phyloP scores from a whole-genome alignment of 495 filamentous ascomycete species.

The Emericellopsis terricola region DNA sequence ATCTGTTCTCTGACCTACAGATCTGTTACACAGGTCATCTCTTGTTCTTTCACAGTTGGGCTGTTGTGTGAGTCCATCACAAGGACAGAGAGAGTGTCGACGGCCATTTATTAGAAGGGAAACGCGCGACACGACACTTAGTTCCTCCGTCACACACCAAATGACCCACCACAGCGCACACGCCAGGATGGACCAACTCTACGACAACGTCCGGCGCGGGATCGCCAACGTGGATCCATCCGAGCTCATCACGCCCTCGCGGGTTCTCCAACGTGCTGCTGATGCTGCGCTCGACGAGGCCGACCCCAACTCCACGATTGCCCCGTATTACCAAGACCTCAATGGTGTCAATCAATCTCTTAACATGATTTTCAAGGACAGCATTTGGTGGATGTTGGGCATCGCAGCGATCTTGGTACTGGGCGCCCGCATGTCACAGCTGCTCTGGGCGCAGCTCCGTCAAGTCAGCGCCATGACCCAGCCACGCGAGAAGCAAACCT shows the following conservation, averaged over 20 bases:
- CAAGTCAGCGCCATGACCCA: slow-evolving; percentile 29
- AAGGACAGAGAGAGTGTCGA: no score
- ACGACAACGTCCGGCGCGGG: no score
- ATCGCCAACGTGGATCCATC: not conserved
- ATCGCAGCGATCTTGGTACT: slow-evolving; percentile 26
- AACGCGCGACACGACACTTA: no score
- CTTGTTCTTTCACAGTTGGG: no score
- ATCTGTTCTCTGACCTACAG: no score
- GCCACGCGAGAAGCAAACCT: slow-evolving; percentile 22
- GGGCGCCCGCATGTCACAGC: slow-evolving; percentile 20
- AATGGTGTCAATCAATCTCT: slow-evolving; percentile 31
- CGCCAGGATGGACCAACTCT: no score
- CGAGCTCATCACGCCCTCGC: slow-evolving; percentile 3
- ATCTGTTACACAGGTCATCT: no score
- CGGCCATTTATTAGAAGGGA: no score
- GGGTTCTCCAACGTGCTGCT: slow-evolving; percentile 1
- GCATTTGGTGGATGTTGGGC: slow-evolving; percentile 31
- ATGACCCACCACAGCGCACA: no score
- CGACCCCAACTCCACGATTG: slow-evolving; percentile 19
- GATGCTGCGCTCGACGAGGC: slow-evolving; percentile 1
- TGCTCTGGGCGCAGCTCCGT: slow-evolving; percentile 24
- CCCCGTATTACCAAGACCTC: slow-evolving; percentile 26
- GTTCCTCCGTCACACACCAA: no score
- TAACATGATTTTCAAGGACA: slow-evolving; percentile 27
- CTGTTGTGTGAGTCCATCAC: no score